Base-by-base conservation (phyloP, 192 early-diverging fungal genomes). In the Coemansia sp. region DNA sequence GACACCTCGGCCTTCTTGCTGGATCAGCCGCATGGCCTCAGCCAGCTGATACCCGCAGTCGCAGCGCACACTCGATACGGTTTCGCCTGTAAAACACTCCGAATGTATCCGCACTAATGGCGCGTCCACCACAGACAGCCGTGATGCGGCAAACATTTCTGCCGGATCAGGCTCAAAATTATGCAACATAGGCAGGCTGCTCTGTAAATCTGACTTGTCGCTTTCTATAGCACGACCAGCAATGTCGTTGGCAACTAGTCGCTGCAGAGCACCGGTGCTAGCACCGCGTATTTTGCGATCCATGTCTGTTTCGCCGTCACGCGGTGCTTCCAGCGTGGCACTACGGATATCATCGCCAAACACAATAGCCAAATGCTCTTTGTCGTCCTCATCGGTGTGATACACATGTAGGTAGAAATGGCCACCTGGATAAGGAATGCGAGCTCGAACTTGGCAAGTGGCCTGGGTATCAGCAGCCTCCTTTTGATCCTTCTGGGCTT, bases 51-150 rank as follows among this genome's bases (percentile, higher is more conserved):
- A 92, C 12, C 88, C 93, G 75, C 96, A 98, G 70, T 98, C 96
- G 61, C 96, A 98, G 9, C 96, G 83, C 50, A 83, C 84, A 9
- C 89, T 91, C 18, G 89, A 86, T 3, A 96, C 84, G 0, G 92
- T 96, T 62, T 98, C 96, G 42, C 96, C 94, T 0, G 96, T 98
- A 57, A 94, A 96, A 63, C 96, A 98, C 63, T 92, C 94, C 0
- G 94, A 96, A 64, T 98, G 96, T 41, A 98, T 94, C 18, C 96
- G 85, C 10, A 88, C 89, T 37, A 98, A 62, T 19, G 94, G 92
- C n/a, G 56, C 65, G 31, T 64, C 63, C 1, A 76, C 62, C 11
- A 76, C 55, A 13, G 72, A 57, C 40, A 76, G 45, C 5, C 66
- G 72, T 11, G 59, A 23, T 7, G 72, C 60, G 7, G 53, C 57